These are phyloP conservation scores for Scheffersomyces stambukii DNA, from an alignment of 1,139 yeast genomes.

Conservation along the genomic window DNA sequence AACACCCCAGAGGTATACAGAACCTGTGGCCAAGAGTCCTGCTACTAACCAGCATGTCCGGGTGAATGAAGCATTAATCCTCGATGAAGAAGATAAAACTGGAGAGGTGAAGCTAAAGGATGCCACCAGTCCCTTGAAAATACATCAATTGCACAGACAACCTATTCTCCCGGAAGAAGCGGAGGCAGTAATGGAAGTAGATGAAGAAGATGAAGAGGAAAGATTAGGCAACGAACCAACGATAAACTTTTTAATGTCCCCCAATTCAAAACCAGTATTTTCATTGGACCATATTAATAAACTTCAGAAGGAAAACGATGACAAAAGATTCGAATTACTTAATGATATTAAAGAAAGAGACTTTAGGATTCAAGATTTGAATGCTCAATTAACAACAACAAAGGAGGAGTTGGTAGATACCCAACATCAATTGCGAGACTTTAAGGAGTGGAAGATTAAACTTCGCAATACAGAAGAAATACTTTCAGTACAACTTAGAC, in stretches of 20 bases:
- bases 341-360: slow-evolving; percentile 14
- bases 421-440: slow-evolving; percentile 19
- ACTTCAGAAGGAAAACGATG: slow-evolving; percentile 22
- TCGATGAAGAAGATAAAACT: slow-evolving; percentile 6
- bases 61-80: slow-evolving; percentile 16
- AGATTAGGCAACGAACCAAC: slow-evolving; percentile 22
- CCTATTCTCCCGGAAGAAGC: slow-evolving; percentile 2
- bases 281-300: slow-evolving; percentile 28
- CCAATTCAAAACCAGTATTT: slow-evolving; percentile 35
- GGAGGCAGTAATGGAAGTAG: slow-evolving; percentile 5
- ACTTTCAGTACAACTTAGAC: slow-evolving; percentile 24
- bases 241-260: slow-evolving; percentile 28
- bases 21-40: slow-evolving; percentile 41
- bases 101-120: slow-evolving; percentile 5
- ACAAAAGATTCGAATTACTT: slow-evolving; percentile 6
- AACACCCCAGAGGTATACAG: slow-evolving; percentile 43
- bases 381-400: slow-evolving; percentile 16
- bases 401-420: slow-evolving; percentile 17
- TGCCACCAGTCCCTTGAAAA: slow-evolving; percentile 10
- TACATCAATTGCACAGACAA: slow-evolving; percentile 2
- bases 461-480: slow-evolving; percentile 22
- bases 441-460: slow-evolving; percentile 17
- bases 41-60: slow-evolving; percentile 33
- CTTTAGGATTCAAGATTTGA: slow-evolving; percentile 14
- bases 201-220: slow-evolving; percentile 11